A percentile compares a stretch with the other conserved stretches of the same genome.
These are phyloP conservation scores for Kluyveromyces sp. DNA, from an alignment of 1,139 yeast species.

Conservation along the genomic window DNA sequence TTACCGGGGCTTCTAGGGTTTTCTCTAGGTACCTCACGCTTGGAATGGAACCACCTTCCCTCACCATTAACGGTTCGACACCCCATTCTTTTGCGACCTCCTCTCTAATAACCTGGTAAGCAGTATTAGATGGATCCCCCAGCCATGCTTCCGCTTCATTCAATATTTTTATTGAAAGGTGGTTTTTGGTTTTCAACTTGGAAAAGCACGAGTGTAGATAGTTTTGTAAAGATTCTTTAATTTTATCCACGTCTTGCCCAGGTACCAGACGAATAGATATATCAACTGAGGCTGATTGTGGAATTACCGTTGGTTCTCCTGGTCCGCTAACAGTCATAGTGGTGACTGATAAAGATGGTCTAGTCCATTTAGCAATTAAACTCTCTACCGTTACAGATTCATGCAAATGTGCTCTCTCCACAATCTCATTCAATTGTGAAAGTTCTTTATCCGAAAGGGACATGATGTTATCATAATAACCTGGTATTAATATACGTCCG, in stretches of 20 bases:
- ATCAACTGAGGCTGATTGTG: constrained; percentile 68
- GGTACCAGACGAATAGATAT: constrained; percentile 86
- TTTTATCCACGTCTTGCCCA: constrained; percentile 58
- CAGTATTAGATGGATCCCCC: constrained; percentile 71
- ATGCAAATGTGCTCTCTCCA: constrained; percentile 35
- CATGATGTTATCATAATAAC: constrained; percentile 59
- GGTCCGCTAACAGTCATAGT: constrained; percentile 85
- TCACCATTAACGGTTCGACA: constrained; percentile 64
- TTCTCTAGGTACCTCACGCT: constrained; percentile 80
- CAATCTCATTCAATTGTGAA: constrained; percentile 53
- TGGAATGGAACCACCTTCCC: constrained; percentile 97
- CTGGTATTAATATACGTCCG: constrained; percentile 59
- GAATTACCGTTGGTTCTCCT: constrained; percentile 81
- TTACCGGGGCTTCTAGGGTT: constrained; percentile 78
- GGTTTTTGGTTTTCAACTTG: constrained; percentile 50
- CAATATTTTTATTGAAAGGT: constrained; percentile 48
- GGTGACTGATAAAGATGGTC: constrained; percentile 87
- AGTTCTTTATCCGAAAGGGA: constrained; percentile 51
- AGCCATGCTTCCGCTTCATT: constrained; percentile 96
- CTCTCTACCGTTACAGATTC: constrained; percentile 37
- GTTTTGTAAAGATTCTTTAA: constrained; percentile 43
- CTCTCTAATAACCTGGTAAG: constrained; percentile 55
- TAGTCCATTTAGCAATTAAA: constrained; percentile 80
- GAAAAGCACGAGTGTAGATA: constrained; percentile 42
- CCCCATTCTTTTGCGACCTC: constrained; percentile 62